Evolutionary conservation across 1,284 basidiomycete species (phyloP).

Genomic region (Austroboletus rostrupii): DNA sequence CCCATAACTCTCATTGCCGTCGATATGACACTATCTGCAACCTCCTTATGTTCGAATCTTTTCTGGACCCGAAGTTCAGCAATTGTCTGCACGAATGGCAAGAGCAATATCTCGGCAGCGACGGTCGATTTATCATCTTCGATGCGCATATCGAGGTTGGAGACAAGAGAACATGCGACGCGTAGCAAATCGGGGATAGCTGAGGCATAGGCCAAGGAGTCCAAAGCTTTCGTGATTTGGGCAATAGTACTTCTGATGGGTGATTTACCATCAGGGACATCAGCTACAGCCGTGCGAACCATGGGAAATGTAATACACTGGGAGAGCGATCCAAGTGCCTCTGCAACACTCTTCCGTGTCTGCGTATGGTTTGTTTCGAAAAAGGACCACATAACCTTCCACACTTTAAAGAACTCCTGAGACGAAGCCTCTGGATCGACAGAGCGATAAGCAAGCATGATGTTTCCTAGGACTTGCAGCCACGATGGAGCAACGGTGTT

Average conservation of each 20-base stretch:
- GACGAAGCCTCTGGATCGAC: slow-evolving; percentile 48
- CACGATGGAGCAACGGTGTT: slow-evolving; percentile 62
- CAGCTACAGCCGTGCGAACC: slow-evolving; percentile 49
- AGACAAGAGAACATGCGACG: slow-evolving; percentile 56
- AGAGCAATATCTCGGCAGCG: slow-evolving; percentile 70
- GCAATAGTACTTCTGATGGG: slow-evolving; percentile 60
- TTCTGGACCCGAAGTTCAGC: slow-evolving; percentile 76
- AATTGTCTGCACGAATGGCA: slow-evolving; percentile 72
- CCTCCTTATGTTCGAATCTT: slow-evolving; percentile 88
- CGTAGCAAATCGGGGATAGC: slow-evolving; percentile 71
- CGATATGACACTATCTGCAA: slow-evolving; percentile 78
- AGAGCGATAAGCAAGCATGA: slow-evolving; percentile 58
- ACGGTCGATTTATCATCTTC: slow-evolving; percentile 42
- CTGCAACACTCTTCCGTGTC: slow-evolving; percentile 61
- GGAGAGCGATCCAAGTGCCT: slow-evolving; percentile 59
- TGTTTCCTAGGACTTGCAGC: slow-evolving; percentile 68
- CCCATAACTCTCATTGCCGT: slow-evolving; percentile 86
- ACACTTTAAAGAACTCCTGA: slow-evolving; percentile 59
- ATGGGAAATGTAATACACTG: slow-evolving; percentile 69
- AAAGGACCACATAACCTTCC: slow-evolving; percentile 75
- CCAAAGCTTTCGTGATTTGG: slow-evolving; percentile 63
- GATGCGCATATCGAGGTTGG: slow-evolving; percentile 38
- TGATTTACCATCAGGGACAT: slow-evolving; percentile 41
- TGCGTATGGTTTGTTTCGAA: slow-evolving; percentile 58
- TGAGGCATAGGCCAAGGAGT: slow-evolving; percentile 64